Conservation (phyloP, 306 rosid species). For the Morella rubra region DNA sequence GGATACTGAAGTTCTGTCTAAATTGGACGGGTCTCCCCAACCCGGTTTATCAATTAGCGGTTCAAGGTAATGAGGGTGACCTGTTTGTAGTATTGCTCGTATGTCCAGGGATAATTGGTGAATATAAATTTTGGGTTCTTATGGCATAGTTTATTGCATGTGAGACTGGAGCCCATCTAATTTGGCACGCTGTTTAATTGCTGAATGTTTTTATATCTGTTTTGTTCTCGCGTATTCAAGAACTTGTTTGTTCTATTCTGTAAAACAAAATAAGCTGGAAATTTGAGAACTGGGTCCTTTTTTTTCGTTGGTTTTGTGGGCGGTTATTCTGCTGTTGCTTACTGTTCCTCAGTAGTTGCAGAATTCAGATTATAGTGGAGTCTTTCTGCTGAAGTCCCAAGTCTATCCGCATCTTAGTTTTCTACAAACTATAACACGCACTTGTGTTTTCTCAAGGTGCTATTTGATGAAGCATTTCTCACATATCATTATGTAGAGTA, state of each 20-base stretch:
- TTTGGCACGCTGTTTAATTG: background rate
- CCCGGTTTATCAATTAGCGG: constrained; percentile 40
- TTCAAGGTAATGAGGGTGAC: constrained; percentile 40
- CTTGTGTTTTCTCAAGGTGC: background rate
- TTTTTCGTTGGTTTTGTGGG: background rate
- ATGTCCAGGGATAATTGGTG: background rate
- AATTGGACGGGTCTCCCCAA: constrained; percentile 48
- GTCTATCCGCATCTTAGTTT: background rate
- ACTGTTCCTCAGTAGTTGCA: background rate
- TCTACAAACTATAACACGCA: background rate
- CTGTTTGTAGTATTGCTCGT: background rate
- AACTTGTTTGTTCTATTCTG: background rate
- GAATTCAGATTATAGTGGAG: background rate
- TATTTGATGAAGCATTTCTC: background rate
- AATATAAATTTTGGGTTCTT: background rate
- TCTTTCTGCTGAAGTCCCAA: background rate
- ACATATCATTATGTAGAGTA: background rate
- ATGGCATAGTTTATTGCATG: background rate
- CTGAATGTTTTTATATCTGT: background rate
- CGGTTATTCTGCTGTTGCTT: background rate
- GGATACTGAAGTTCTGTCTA: constrained; percentile 50
- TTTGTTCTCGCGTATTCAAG: background rate
- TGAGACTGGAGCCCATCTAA: background rate
- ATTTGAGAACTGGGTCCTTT: background rate
- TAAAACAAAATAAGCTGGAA: background rate